Base-by-base conservation (phyloP, 2,329 filamentous ascomycete species). In the Teratosphaeria pseudoeucalypti region DNA sequence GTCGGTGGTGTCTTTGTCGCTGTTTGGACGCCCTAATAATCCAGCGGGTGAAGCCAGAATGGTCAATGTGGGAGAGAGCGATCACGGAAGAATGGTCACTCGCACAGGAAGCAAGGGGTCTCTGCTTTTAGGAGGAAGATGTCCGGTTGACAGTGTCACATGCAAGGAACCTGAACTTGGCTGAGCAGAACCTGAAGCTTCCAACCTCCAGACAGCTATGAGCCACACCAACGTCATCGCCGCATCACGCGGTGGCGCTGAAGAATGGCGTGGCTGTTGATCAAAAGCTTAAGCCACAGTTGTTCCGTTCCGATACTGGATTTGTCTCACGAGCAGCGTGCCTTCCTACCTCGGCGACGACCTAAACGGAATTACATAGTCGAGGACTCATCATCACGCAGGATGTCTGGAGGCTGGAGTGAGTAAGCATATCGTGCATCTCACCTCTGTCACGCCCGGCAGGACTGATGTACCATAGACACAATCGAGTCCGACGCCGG, bases 401-500 rank as follows among this genome's bases (percentile, higher is more conserved):
- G 39, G 37, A 56, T 56, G 55, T 56, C 55, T 37, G 26, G 58
- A 54, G 27, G 58, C 49, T 53, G 58, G 58, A 56, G 55, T 56
- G 55, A 56, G 54, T 57, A 47, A 54, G 55, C 55, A 34, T 49
- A n/a, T 49, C n/a, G 43, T 49, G 43, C 19, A 23, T 49, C 16
- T 49, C 19, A n/a, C 7, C 19, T 49, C 5, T 5, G 19, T 49
- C n/a, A n/a, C 5, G 2, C 10, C 3, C n/a, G n/a, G 16, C 43
- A 43, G n/a, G 11, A 47, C 39, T 52, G n/a, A 57, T 34, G 34
- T 19, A 43, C n/a, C 49, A 7, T 57, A 87, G 92, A 56, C 26
- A 56, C 55, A 4, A 56, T 56, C 55, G 55, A 56, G 27, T 56
- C 55, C 32, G 55, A 56, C 26, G 55, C 55, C 26, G 94, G 94